Conservation (phyloP, 495 filamentous ascomycete genomes). For the Penicillium silybi region DNA sequence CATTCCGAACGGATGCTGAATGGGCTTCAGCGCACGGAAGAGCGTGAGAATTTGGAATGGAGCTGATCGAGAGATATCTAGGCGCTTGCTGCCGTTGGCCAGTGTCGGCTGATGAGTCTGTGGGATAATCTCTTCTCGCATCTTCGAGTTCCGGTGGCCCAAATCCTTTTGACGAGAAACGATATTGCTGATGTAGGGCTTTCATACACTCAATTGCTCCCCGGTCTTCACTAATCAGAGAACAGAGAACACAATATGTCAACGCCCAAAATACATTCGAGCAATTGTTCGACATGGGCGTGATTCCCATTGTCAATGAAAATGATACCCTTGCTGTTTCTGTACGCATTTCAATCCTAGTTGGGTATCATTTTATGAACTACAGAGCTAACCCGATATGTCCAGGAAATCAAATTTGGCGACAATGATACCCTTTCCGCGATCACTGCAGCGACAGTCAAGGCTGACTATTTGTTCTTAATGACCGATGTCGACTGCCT, state of each 20-base stretch:
- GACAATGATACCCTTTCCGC: conserved; percentile 97
- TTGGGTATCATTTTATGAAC: neutral
- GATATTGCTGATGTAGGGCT: conserved; percentile 85
- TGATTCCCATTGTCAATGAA: conserved; percentile 97
- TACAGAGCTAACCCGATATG: neutral
- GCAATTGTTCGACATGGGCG: conserved; percentile 89
- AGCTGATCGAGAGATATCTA: conserved; percentile 31
- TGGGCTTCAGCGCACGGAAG: too few relatives aligned
- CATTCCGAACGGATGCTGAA: neutral
- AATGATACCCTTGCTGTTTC: conserved; percentile 96
- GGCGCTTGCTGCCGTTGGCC: conserved; percentile 92
- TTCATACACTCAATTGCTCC: neutral
- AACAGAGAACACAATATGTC: conserved; percentile 82
- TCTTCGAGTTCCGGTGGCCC: conserved; percentile 82
- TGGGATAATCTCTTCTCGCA: conserved; percentile 92
- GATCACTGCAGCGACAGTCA: conserved; percentile 95
- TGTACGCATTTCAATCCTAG: conserved; percentile 25
- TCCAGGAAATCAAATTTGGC: conserved; percentile 93
- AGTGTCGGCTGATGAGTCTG: conserved; percentile 90
- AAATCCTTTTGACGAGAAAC: conserved; percentile 92
- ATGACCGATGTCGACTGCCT: conserved; percentile 99
- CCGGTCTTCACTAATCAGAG: conserved; percentile 9
- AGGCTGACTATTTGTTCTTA: conserved; percentile 93
- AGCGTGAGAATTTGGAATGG: neutral
- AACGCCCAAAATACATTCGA: conserved; percentile 93